Conservation (phyloP, 192 early-diverging fungal species). For the Oehlia diaphana region DNA sequence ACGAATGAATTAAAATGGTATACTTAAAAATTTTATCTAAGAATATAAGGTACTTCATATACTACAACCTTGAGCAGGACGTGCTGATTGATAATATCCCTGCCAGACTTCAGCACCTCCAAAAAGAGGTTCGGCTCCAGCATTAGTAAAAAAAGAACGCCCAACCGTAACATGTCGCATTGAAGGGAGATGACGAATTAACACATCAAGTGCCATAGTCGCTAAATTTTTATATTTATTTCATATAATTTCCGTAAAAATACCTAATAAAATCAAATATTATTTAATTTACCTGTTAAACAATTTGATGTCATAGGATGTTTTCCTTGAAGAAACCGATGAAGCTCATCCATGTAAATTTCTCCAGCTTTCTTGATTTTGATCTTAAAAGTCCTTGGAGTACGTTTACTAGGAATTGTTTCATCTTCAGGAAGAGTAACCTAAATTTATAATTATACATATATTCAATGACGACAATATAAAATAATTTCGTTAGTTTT, state of each 20-base stretch:
- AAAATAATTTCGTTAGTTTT: neutral
- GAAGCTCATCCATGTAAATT: slow-evolving; percentile 62
- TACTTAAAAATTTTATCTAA: neutral
- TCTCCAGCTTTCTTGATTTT: slow-evolving; percentile 62
- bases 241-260: too few relatives aligned
- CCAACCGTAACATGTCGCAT: slow-evolving; percentile 73
- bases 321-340: slow-evolving; percentile 52
- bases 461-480: neutral
- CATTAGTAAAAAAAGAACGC: slow-evolving; percentile 85
- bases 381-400: slow-evolving; percentile 61
- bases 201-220: slow-evolving; percentile 72
- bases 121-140: slow-evolving; percentile 39
- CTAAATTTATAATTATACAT: slow-evolving; percentile 25
- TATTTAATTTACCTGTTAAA: slow-evolving; percentile 37
- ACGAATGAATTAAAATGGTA: too few relatives aligned
- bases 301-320: slow-evolving; percentile 38
- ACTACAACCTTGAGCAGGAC: slow-evolving; percentile 62
- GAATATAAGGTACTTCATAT: neutral
- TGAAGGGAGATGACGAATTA: slow-evolving; percentile 77
- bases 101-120: slow-evolving; percentile 87
- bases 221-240: slow-evolving; percentile 29
- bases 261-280: neutral
- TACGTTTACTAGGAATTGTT: slow-evolving; percentile 25
- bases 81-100: slow-evolving; percentile 86
- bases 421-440: slow-evolving; percentile 38